These are phyloP conservation scores for Thuja plicata DNA, from an alignment of 83 land plant genomes.

Conservation along the genomic window DNA sequence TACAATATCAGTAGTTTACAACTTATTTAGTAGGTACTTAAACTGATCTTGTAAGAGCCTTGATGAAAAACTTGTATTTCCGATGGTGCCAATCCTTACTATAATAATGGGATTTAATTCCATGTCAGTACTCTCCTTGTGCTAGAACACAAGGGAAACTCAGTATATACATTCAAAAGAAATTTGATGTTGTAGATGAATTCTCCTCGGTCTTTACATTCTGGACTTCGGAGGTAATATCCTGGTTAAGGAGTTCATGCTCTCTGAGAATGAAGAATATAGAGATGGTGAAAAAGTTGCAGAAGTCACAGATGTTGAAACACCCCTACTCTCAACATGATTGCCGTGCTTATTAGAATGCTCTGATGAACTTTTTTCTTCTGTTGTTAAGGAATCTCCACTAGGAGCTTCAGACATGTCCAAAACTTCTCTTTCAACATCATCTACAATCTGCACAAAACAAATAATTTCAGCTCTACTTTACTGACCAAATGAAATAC, in stretches of 20 bases:
- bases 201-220: slow-evolving; percentile 1
- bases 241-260: background rate
- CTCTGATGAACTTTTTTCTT: background rate
- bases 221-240: background rate
- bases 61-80: background rate
- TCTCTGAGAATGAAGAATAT: background rate
- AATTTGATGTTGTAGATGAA: background rate
- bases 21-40: no score
- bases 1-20: no score
- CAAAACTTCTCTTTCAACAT: slow-evolving; percentile 20
- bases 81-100: background rate
- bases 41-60: background rate
- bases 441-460: slow-evolving; percentile 21
- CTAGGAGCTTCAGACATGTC: slow-evolving; percentile 16
- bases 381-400: background rate
- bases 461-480: background rate
- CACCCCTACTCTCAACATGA: background rate
- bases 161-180: background rate
- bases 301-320: background rate
- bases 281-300: background rate
- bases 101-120: background rate
- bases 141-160: background rate
- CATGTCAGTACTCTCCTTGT: background rate
- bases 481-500: background rate
- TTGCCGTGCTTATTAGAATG: background rate